Conservation (phyloP, 495 filamentous ascomycete genomes). For the Amniculicola lignicola region DNA sequence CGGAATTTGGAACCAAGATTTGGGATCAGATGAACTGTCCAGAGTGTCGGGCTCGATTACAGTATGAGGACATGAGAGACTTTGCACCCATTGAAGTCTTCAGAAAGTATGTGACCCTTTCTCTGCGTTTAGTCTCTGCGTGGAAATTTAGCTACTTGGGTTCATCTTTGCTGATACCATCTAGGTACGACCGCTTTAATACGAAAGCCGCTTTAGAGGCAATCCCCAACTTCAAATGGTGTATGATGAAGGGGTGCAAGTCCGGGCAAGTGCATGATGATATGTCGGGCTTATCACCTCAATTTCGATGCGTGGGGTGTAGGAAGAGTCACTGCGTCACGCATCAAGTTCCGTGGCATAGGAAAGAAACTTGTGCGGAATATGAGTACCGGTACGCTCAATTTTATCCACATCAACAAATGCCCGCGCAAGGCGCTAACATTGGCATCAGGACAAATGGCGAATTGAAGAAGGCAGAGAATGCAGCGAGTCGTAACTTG, state of each 20-base stretch:
- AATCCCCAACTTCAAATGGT: slow-evolving; percentile 32
- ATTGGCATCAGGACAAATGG: slow-evolving; percentile 15
- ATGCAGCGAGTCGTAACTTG: slow-evolving; percentile 28
- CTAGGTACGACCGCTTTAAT: slow-evolving; percentile 28
- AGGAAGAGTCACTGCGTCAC: slow-evolving; percentile 40
- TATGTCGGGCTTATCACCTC: slow-evolving; percentile 8
- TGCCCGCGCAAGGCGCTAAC: neutral
- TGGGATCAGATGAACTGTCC: slow-evolving; percentile 33
- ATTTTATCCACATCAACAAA: neutral
- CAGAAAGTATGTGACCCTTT: slow-evolving; percentile 3
- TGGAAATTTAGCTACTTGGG: neutral
- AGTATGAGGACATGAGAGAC: slow-evolving; percentile 21
- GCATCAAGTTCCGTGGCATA: slow-evolving; percentile 45
- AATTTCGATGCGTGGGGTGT: slow-evolving; percentile 40
- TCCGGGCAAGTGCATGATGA: slow-evolving; percentile 31
- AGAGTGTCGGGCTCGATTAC: slow-evolving; percentile 24
- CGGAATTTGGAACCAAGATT: slow-evolving; percentile 18
- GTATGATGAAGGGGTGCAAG: slow-evolving; percentile 22
- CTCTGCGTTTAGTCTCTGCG: neutral
- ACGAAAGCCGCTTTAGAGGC: slow-evolving; percentile 22
- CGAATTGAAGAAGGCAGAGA: slow-evolving; percentile 31
- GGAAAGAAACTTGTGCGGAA: slow-evolving; percentile 41
- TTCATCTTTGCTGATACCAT: too few species aligned
- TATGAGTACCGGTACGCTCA: slow-evolving; percentile 36
- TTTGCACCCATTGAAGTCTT: slow-evolving; percentile 20